Evolutionary conservation across 352 stramenopile species (phyloP), one percentile per base, ranked within the genome.

Genomic region (Phytophthora syringae): DNA sequence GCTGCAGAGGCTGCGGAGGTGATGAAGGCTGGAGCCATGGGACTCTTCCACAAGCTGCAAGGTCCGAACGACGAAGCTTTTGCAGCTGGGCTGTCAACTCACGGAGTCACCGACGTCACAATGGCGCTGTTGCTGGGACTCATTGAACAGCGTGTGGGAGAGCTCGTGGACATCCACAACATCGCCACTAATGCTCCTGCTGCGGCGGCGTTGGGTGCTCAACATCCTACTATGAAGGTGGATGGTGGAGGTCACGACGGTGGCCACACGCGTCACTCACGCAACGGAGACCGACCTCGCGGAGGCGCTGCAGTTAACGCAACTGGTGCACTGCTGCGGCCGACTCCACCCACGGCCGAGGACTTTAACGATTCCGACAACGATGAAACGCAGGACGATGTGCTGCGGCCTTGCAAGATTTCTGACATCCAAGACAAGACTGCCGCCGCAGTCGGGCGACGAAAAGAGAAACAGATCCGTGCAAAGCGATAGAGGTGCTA

Each of bases 101-200:
- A 90, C 18, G 85, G 86, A 12, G 66, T 94, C 20, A 95, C 87
- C 2, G 88, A 96, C 51, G 72, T 89, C 43, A 90, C 86, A n/a
- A 90, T 94, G 71, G 70, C 82, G 12, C 85, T 91, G 53, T 76
- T 94, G 16, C 79, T 96, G 12, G 88, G 88, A 9, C 71, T 94
- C 28, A 90, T 96, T 47, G 87, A 95, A 63, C 86, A 96, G 60
- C 84, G 88, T 43, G 86, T 95, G 7, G 82, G 84, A 2, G 87
- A 96, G 66, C 63, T 95, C 16, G 86, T 96, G 25, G 84, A 96
- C 52, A 91, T 96, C 51, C 84, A 94, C 72, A 93, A 96, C 59
- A 90, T 94, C 59, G 79, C 80, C 5, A 92, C 84, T 1, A 86
- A 87, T 50, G 70, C 76, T 1, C 67, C 83, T 20, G 67, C 62